Evolutionary conservation across 257 asterid genomes (phyloP).

Genomic region (Fraxinus cuspidata): DNA sequence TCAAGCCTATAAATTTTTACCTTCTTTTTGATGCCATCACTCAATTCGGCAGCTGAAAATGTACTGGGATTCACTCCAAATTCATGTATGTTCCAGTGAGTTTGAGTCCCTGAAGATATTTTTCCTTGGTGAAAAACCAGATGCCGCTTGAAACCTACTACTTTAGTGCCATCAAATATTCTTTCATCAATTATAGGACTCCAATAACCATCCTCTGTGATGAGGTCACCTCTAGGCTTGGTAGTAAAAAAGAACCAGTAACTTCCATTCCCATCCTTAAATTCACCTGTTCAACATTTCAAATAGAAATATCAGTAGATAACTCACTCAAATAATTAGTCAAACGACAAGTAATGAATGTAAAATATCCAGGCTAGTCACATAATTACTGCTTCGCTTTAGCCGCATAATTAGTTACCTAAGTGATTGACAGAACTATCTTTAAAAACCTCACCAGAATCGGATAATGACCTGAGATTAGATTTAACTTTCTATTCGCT

Average conservation of each 20-base stretch:
- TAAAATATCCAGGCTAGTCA: background rate
- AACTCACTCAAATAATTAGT: background rate
- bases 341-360: background rate
- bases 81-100: conserved; percentile 3
- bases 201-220: conserved; percentile 22
- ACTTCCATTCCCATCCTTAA: background rate
- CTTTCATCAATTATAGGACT: background rate
- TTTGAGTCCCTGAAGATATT: background rate
- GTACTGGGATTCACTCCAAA: conserved; percentile 9
- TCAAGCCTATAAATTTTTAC: background rate
- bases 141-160: conserved; percentile 4
- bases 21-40: background rate
- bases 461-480: background rate
- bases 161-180: background rate
- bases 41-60: background rate
- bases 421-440: background rate
- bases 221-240: background rate
- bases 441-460: background rate
- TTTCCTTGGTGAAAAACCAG: background rate
- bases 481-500: background rate
- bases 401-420: background rate
- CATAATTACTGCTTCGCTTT: background rate
- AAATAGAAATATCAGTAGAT: background rate
- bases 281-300: conserved; percentile 10
- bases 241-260: conserved; percentile 21